Evolutionary conservation across 192 early-diverging fungal genomes (phyloP), one percentile per base, ranked within the genome.

Genomic region (Backusella australiensis): DNA sequence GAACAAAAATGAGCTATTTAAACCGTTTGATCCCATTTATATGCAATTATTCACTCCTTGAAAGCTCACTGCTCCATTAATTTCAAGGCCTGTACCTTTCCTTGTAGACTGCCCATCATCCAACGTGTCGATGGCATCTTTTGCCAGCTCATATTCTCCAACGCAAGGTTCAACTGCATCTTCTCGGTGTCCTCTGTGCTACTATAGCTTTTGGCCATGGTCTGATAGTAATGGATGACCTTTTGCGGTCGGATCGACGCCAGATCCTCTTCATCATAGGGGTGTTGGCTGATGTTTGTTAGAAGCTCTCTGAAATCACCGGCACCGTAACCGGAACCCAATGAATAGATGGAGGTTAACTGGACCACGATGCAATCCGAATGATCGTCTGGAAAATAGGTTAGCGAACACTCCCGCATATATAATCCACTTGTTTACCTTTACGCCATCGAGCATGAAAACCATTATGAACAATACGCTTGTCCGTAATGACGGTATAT

Each of bases 221-320:
- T 6, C 14, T 49, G 41, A 71, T 19, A 71, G 9, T 71, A 49
- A 29, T 71, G 23, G 34, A 71, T 29, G 15, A 71, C 26, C 26
- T 71, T 71, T 26, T 71, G 46, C 6, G 70, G 70, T 71, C 70
- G 39, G 17, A 71, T 41, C 42, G 7, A 71, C 46, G 32, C 70
- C 23, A 35, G 9, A n/a, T 69, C 9, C 4, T 71, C 42, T 71
- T 36, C 23, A 15, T 71, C 42, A 23, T 29, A 63, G 1, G 56
- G 56, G 2, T 63, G 56, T 0, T 29, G 26, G 29, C 56, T 46
- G 15, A 71, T 71, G 1, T 46, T 21, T 14, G 15, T 42, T 6
- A 71, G 17, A 32, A 71, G 41, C 19, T 71, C 70, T 49, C 44
- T 71, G 32, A 71, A 71, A 26, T 71, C 70, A 29, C 39, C 11